These are phyloP conservation scores for Amanita fuliginea DNA, from an alignment of 768 basidiomycete genomes.

Conservation along the genomic window DNA sequence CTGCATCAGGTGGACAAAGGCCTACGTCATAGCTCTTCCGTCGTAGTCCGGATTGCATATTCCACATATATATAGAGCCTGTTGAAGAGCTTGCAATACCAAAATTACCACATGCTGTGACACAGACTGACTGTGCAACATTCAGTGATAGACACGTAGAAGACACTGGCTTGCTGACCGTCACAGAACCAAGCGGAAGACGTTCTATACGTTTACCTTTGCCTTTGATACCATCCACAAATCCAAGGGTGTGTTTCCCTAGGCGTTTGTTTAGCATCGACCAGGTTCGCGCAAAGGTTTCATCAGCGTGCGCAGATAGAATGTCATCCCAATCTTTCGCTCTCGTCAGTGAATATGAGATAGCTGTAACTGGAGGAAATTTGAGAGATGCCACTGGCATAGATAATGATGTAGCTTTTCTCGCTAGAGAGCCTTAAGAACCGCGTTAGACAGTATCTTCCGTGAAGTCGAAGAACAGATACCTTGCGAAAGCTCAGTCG, in stretches of 20 bases:
- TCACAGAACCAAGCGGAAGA: constrained; percentile 47
- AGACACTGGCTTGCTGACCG: constrained; percentile 31
- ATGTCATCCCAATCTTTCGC: constrained; percentile 98
- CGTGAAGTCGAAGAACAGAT: not conserved
- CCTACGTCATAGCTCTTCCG: constrained; percentile 70
- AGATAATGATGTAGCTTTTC: constrained; percentile 69
- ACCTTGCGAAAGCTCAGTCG: constrained; percentile 94
- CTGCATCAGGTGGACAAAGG: constrained; percentile 43
- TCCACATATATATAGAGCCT: constrained; percentile 83
- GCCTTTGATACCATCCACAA: constrained; percentile 33
- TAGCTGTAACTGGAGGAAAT: constrained; percentile 65
- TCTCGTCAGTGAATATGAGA: constrained; percentile 71
- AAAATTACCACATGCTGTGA: constrained; percentile 95
- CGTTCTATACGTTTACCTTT: constrained; percentile 31
- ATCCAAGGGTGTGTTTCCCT: constrained; percentile 64
- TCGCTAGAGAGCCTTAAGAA: constrained; percentile 60
- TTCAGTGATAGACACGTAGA: not conserved
- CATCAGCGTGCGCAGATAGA: constrained; percentile 80
- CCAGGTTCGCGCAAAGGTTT: constrained; percentile 81
- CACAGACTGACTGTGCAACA: constrained; percentile 57
- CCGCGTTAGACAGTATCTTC: not conserved
- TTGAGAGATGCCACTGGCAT: constrained; percentile 78
- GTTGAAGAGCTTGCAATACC: constrained; percentile 77
- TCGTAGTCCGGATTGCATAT: constrained; percentile 89
- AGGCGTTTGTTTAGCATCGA: constrained; percentile 70